Conservation (phyloP, 345 rosid species). For the Luvunga scandens region DNA sequence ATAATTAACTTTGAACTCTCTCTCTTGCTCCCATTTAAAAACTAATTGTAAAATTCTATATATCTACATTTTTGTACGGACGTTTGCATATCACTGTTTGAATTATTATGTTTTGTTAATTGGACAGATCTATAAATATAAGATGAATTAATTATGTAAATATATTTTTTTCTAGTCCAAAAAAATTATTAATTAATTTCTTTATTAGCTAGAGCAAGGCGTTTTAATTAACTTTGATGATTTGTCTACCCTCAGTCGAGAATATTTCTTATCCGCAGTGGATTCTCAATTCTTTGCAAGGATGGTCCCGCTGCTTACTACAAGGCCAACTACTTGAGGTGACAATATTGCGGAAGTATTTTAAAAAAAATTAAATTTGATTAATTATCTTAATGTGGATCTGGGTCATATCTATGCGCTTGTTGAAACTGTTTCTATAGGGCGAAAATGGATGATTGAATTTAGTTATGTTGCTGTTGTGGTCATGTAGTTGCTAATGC, state of each 20-base stretch:
- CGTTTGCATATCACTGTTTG: no score
- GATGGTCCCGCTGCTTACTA: constrained; percentile 76
- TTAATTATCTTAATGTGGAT: no score
- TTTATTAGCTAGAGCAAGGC: background rate
- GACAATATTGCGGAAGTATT: background rate
- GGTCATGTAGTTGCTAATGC: background rate
- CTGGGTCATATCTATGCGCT: background rate
- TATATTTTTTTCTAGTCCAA: no score
- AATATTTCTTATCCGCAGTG: constrained; percentile 93
- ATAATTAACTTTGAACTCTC: no score
- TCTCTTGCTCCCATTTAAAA: no score
- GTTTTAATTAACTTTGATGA: background rate
- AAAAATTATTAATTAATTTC: background rate
- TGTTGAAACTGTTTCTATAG: background rate
- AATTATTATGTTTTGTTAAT: no score
- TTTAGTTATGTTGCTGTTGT: background rate
- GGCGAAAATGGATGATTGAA: background rate
- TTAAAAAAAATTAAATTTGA: no score
- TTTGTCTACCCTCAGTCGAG: constrained; percentile 51
- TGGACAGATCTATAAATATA: no score
- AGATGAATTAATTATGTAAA: no score
- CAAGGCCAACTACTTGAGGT: constrained; percentile 73
- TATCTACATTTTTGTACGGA: no score
- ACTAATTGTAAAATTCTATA: no score
- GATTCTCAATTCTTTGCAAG: constrained; percentile 74